Conservation (phyloP, 106 monocot genomes). For the Dendrobium officinale region DNA sequence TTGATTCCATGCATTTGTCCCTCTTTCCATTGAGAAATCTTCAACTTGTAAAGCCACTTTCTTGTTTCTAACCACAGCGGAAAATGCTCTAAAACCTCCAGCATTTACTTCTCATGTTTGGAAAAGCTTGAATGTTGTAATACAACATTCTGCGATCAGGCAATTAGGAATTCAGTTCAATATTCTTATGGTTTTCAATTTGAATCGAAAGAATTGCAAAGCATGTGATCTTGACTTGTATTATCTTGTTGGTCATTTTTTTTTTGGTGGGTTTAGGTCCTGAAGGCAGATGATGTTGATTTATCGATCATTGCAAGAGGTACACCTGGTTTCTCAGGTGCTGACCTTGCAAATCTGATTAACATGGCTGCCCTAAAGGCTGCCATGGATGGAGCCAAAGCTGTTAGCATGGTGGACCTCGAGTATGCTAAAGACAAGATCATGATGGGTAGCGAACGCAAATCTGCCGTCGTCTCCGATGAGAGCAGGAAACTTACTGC, state of each 20-base stretch:
- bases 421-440: conserved; percentile 98
- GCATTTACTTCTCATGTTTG: too few relatives aligned
- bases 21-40: neutral
- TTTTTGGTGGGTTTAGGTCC: conserved; percentile 34
- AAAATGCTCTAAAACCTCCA: too few relatives aligned
- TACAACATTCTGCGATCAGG: too few relatives aligned
- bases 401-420: conserved; percentile 80
- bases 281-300: conserved; percentile 89
- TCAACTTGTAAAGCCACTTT: neutral
- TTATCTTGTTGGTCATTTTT: too few relatives aligned
- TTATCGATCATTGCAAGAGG: conserved; percentile 85
- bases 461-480: conserved; percentile 90
- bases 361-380: conserved; percentile 95
- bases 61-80: too few relatives aligned
- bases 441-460: conserved; percentile 98
- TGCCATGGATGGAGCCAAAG: conserved; percentile 97
- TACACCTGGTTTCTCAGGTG: conserved; percentile 95
- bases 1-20: neutral
- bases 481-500: conserved; percentile 82
- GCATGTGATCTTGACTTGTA: too few relatives aligned
- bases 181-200: too few relatives aligned
- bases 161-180: too few relatives aligned
- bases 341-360: conserved; percentile 93
- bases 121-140: too few relatives aligned
- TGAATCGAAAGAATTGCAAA: too few relatives aligned